These are phyloP conservation scores for Globisporangium abappressorium DNA, from an alignment of 352 stramenopile genomes.

Conservation along the genomic window DNA sequence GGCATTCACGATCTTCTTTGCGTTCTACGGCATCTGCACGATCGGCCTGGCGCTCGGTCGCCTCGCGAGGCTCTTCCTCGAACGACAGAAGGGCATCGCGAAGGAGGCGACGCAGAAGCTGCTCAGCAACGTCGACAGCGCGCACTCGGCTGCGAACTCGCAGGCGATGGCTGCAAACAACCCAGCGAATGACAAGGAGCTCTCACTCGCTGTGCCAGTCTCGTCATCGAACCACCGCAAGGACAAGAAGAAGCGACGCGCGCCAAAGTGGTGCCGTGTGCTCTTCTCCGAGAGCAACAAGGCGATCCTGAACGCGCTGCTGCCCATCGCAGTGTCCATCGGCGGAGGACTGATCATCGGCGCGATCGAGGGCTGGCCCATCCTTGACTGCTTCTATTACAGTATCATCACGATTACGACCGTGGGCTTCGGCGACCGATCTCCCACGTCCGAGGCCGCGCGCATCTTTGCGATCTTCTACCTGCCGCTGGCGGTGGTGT, in stretches of 20 bases:
- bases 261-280: conserved; percentile 32
- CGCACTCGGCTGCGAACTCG: conserved; percentile 20
- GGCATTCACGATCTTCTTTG: conserved; percentile 87
- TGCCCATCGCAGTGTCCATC: conserved; percentile 55
- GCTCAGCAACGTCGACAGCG: conserved; percentile 44
- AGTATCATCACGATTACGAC: conserved; percentile 89
- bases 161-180: conserved; percentile 2
- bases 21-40: conserved; percentile 68
- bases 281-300: conserved; percentile 55
- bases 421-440: conserved; percentile 83
- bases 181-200: conserved; percentile 21
- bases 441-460: conserved; percentile 46
- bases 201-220: conserved; percentile 14
- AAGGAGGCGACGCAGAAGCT: conserved; percentile 56
- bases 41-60: conserved; percentile 64
- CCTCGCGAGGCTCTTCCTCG: conserved; percentile 50
- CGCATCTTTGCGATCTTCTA: conserved; percentile 88
- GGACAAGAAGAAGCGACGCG: conserved; percentile 9
- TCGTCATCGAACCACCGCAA: not conserved
- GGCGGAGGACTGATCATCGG: conserved; percentile 48
- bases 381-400: conserved; percentile 92
- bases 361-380: conserved; percentile 53
- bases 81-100: conserved; percentile 49
- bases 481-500: conserved; percentile 58
- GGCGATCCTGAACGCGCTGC: conserved; percentile 34